Conservation (phyloP, 495 filamentous ascomycete genomes). For the Immersiella caudata region DNA sequence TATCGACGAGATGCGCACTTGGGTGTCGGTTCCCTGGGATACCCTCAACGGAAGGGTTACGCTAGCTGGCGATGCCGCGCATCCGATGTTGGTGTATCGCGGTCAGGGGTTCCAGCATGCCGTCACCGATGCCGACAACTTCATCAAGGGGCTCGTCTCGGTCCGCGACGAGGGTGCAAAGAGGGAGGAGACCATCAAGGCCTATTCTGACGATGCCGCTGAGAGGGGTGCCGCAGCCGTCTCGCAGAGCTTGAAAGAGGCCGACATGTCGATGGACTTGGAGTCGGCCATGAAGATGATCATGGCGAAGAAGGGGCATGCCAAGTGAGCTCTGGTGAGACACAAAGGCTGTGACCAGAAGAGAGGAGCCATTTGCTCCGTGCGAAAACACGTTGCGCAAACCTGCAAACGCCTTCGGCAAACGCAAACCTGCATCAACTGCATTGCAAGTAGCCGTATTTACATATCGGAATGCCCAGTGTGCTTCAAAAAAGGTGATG, state of each 20-base stretch:
- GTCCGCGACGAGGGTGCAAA: constrained; percentile 29
- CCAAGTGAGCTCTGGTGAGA: too few species aligned
- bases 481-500: too few species aligned
- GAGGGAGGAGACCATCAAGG: constrained; percentile 30
- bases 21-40: constrained; percentile 44
- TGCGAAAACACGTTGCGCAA: too few species aligned
- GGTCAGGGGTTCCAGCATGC: constrained; percentile 58
- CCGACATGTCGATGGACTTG: constrained; percentile 26
- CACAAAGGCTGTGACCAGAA: too few species aligned
- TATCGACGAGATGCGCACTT: constrained; percentile 37
- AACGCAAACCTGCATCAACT: too few species aligned
- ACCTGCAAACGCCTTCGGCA: too few species aligned
- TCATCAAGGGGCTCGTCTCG: constrained; percentile 41
- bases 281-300: constrained; percentile 20
- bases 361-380: too few species aligned
- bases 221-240: constrained; percentile 52
- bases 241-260: constrained; percentile 26
- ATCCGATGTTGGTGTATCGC: constrained; percentile 60
- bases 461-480: too few species aligned
- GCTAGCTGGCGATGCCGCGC: constrained; percentile 60
- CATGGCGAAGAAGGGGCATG: background rate
- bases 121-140: constrained; percentile 47
- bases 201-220: constrained; percentile 55
- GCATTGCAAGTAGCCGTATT: too few species aligned
- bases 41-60: constrained; percentile 54